Evolutionary conservation across 768 basidiomycete genomes (phyloP).

Genomic region (Boletus reticulatus): DNA sequence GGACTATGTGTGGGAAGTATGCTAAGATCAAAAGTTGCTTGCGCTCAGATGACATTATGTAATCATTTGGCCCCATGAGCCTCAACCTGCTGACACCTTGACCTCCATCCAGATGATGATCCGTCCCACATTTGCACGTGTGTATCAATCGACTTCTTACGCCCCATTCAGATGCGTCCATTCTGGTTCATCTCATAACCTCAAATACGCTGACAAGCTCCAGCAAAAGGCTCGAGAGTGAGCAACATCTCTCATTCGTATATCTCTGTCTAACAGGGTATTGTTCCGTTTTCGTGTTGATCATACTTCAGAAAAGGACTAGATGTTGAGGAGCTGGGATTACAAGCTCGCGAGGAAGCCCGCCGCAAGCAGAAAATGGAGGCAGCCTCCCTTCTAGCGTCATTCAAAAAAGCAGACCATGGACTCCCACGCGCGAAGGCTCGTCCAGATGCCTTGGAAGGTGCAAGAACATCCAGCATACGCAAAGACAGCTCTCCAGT

Average conservation of each 20-base stretch:
- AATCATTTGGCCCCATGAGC: too few relatives aligned
- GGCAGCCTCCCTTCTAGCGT: slow-evolving; percentile 10
- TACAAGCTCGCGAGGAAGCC: slow-evolving; percentile 27
- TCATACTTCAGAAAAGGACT: slow-evolving; percentile 41
- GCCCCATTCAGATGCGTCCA: slow-evolving; percentile 14
- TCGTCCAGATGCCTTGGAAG: not conserved
- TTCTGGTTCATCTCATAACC: slow-evolving; percentile 27
- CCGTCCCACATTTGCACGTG: not conserved
- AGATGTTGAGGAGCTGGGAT: slow-evolving; percentile 36
- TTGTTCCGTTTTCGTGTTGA: slow-evolving; percentile 5
- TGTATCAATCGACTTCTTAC: not conserved
- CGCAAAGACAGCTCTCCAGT: slow-evolving; percentile 69
- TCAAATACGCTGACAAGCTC: slow-evolving; percentile 71
- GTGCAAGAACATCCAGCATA: slow-evolving; percentile 9
- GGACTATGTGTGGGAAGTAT: too few relatives aligned
- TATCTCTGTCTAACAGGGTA: slow-evolving; percentile 16
- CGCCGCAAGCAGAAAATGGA: slow-evolving; percentile 32
- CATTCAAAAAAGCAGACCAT: slow-evolving; percentile 11
- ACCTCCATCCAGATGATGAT: not conserved
- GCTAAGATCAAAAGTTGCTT: too few relatives aligned
- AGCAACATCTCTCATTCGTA: slow-evolving; percentile 27
- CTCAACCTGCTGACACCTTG: too few relatives aligned
- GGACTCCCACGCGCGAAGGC: slow-evolving; percentile 8
- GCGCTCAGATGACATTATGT: too few relatives aligned
- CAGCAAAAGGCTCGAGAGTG: slow-evolving; percentile 63